Base-by-base conservation (phyloP, 164 flowering plant genomes). In the Buxus sempervirens region DNA sequence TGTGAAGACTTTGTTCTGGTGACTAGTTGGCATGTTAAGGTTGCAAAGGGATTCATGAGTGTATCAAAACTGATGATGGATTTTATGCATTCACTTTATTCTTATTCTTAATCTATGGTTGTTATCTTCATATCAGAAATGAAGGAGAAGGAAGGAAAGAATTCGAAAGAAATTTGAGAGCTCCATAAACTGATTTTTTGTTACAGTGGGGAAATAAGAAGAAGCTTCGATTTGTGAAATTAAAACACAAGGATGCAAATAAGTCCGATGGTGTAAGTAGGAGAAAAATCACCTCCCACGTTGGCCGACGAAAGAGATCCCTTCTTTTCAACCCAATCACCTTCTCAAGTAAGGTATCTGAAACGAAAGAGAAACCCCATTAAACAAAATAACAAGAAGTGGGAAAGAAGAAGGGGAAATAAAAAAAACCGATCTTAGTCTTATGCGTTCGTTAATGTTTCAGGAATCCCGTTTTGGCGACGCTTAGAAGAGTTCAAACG, bases 141-240 rank as follows among this genome's bases (percentile, higher is more conserved):
- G 83, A 82, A 80, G 12, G 64, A 74, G 73, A 82, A 76, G 58
- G 79, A 60, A 67, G 73, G 66, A 60, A 74, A 60, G 51, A 45
- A 57, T 57, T 72, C 71, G 48, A 76, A 66, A 65, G 72, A 51
- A 36, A 22, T 54, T 61, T 70, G 71, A n/a, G n/a, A 70, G 67
- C 67, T 62, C 51, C 80, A 1, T 85, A 79, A 59, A 58, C 80
- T n/a, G 90, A 88, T 60, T 84, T 86, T 64, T 63, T 82, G 42
- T 62, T 86, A 57, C 87, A 83, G 60, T 88, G 93, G 93, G 93
- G 93, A 28, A 84, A 79, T 65, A 69, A 76, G 51, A 86, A 82
- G 77, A 76, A 87, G 64, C 78, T 77, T 23, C 75, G 89, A 58
- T 84, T 89, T 77, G 63, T 79, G 42, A 86, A 81, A 58, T 58